Base-by-base conservation (phyloP, 1,139 yeast species). In the Hanseniaspora uvarum region DNA sequence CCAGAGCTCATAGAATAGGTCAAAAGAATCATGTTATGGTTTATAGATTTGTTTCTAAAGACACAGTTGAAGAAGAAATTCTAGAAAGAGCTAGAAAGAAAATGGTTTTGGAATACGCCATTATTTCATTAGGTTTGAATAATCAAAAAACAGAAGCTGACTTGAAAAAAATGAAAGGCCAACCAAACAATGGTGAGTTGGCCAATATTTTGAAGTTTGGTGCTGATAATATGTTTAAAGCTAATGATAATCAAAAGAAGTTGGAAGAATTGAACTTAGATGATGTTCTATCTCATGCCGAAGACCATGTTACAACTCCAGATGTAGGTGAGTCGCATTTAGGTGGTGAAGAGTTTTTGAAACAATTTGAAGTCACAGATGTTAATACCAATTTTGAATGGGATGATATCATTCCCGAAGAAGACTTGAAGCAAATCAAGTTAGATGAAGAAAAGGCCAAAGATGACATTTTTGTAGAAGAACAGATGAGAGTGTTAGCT, bases 351-450 rank as follows among this genome's bases (percentile, higher is more conserved):
- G 99, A 94, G 69, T 94, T 94, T 65, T 77, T 94, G 70, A 87
- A 81, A 64, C 99, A 94, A 69, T 94, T 94, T 68, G 98, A 94
- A 69, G 98, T 94, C 55, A 94, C 98, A 0, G 98, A 94, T 68
- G 94, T 89, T 69, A 94, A 94, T 69, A 97, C 98, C 0, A 97
- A 94, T 67, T 88, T 92, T 57, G 94, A 88, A 60, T 94, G 99
- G 99, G 98, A 94, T 70, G 99, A 94, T 67, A 94, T 94, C 62
- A 94, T 94, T 62, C 99, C 99, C 0, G 94, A 87, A 59, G 96
- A 87, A 52, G 98, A 94, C 68, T 75, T 94, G 58, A 78, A 80
- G 56, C 86, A 86, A 65, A 76, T 94, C 63, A 92, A 94, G 67
- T 95, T 86, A 58, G 95, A 88, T 57, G 98, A 92, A 64, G 83